Conservation (phyloP, 2,329 filamentous ascomycete species). For the Apiospora phragmitis region DNA sequence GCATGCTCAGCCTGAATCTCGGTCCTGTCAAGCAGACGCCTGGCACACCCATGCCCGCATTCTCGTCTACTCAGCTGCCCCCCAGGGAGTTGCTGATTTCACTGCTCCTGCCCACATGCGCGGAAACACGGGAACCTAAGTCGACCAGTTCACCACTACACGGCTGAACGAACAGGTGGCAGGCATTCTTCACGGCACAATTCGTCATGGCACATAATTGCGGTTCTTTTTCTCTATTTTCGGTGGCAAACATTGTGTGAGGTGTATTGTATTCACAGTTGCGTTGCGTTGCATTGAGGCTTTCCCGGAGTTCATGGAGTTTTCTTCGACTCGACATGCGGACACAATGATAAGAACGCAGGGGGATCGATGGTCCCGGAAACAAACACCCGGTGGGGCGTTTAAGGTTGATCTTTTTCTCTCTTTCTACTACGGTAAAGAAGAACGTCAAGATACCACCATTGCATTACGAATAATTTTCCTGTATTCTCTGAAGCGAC, state of each 20-base stretch:
- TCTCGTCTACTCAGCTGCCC: background rate
- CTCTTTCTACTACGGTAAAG: background rate
- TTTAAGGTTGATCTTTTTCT: background rate
- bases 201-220: background rate
- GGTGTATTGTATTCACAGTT: background rate
- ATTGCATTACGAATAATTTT: background rate
- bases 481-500: background rate
- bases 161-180: background rate
- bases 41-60: background rate
- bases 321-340: background rate
- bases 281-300: background rate
- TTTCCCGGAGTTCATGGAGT: background rate
- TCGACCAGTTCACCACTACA: background rate
- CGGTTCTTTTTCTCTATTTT: background rate
- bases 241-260: background rate
- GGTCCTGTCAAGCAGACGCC: background rate
- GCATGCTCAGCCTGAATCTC: background rate
- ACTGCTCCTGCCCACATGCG: background rate
- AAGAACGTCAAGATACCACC: background rate
- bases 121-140: background rate
- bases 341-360: background rate
- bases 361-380: background rate
- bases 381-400: background rate
- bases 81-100: too few relatives aligned
- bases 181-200: background rate